phyloP scores from a whole-genome alignment of 2,329 filamentous ascomycete genomes.

The Podosphaera aphanis region DNA sequence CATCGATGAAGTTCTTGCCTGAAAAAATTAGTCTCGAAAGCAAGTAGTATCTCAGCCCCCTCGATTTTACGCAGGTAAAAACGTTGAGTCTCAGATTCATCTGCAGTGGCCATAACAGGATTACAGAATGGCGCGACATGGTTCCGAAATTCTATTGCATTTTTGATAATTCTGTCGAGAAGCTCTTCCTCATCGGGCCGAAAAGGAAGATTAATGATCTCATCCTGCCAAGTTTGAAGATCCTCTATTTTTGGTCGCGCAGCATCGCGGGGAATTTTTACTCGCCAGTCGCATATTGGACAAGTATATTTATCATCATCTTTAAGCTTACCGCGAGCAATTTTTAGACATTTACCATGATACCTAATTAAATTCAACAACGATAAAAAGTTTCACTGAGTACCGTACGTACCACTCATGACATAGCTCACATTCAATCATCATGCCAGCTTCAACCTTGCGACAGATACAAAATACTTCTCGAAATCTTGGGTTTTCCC shows the following conservation, averaged over 20 bases:
- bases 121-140: slow-evolving; percentile 66
- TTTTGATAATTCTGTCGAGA: slow-evolving; percentile 64
- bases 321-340: slow-evolving; percentile 90
- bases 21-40: slow-evolving; percentile 94
- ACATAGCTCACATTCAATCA: slow-evolving; percentile 97
- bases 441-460: slow-evolving; percentile 83
- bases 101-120: slow-evolving; percentile 54
- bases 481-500: slow-evolving; percentile 35
- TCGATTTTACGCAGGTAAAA: slow-evolving; percentile 96
- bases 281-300: slow-evolving; percentile 90
- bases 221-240: slow-evolving; percentile 59
- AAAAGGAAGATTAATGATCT: slow-evolving; percentile 62
- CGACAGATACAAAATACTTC: slow-evolving; percentile 97
- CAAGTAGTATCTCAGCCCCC: slow-evolving; percentile 76
- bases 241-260: slow-evolving; percentile 89
- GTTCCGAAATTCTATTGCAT: slow-evolving; percentile 61
- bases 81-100: slow-evolving; percentile 70
- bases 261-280: slow-evolving; percentile 90
- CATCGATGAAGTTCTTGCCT: slow-evolving; percentile 87
- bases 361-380: slow-evolving; percentile 35
- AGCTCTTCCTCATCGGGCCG: slow-evolving; percentile 87
- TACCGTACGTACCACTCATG: slow-evolving; percentile 61
- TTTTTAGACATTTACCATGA: slow-evolving; percentile 93
- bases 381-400: not conserved
- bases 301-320: slow-evolving; percentile 97